A percentile compares a stretch with the other conserved stretches of the same genome.
These are phyloP conservation scores for Lepidium didymum DNA, from an alignment of 345 rosid genomes.

Conservation along the genomic window DNA sequence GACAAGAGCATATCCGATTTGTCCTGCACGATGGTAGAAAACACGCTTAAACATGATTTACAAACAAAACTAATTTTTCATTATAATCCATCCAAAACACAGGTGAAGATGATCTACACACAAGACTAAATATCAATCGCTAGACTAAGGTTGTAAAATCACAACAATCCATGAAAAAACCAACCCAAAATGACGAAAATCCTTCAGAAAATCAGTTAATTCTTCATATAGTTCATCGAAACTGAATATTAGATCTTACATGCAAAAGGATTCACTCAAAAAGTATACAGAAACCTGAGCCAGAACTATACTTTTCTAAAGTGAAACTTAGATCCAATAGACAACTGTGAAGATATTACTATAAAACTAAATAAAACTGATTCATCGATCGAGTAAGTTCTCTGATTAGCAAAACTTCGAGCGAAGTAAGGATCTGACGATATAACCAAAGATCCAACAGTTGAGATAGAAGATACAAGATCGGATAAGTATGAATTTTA, in stretches of 20 bases:
- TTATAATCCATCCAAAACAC: background rate
- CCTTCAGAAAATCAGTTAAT: background rate
- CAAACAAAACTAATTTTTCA: background rate
- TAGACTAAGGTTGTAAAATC: background rate
- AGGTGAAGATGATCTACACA: background rate
- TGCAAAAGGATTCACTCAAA: background rate
- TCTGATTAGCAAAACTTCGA: background rate
- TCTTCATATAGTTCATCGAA: background rate
- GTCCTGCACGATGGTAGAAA: conserved; percentile 43
- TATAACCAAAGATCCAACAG: background rate
- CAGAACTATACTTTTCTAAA: background rate
- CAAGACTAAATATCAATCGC: background rate
- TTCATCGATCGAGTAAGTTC: background rate
- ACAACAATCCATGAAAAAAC: background rate
- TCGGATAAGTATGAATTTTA: conserved; percentile 15
- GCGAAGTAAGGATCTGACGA: conserved; percentile 6
- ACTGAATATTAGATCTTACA: background rate
- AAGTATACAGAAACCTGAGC: background rate
- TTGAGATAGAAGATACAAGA: background rate
- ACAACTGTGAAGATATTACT: background rate
- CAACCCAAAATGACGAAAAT: background rate
- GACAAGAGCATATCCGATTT: conserved; percentile 98
- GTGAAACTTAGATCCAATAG: background rate
- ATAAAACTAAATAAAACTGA: background rate
- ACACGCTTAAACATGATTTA: background rate